These are phyloP conservation scores for Skeletonema costatum DNA, from an alignment of 108 stramenopile genomes.

Conservation along the genomic window DNA sequence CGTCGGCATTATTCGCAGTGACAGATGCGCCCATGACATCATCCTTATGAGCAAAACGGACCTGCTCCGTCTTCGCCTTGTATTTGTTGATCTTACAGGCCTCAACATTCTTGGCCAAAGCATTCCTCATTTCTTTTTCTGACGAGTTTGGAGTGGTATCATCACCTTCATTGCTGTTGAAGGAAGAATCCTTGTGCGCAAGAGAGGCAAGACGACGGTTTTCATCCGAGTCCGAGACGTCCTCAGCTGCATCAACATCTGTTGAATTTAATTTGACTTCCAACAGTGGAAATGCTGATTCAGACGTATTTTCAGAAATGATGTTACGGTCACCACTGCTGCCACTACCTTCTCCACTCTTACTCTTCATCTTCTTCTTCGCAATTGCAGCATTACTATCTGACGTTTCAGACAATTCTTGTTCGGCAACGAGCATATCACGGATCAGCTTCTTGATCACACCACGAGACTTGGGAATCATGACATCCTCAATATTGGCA, in stretches of 20 bases:
- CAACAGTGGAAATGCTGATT: constrained; percentile 8
- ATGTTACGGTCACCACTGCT: not conserved
- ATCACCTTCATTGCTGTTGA: constrained; percentile 17
- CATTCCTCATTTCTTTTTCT: constrained; percentile 54
- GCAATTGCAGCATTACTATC: not conserved
- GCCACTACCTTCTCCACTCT: not conserved
- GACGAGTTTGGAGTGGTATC: constrained; percentile 10
- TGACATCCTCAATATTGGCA: constrained; percentile 56
- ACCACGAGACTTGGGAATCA: constrained; percentile 64
- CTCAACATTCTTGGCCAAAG: constrained; percentile 55
- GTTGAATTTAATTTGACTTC: constrained; percentile 49
- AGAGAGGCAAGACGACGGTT: constrained; percentile 49
- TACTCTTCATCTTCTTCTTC: constrained; percentile 19
- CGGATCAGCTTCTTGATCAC: constrained; percentile 58
- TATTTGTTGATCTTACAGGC: constrained; percentile 58
- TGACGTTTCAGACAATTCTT: not conserved
- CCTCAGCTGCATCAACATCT: constrained; percentile 16
- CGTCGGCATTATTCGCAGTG: constrained; percentile 86
- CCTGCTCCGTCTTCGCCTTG: constrained; percentile 37
- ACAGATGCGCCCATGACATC: constrained; percentile 86
- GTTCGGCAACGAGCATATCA: constrained; percentile 35
- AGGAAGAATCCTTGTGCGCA: constrained; percentile 20
- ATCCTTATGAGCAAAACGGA: constrained; percentile 60
- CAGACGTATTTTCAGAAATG: not conserved
- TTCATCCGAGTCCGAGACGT: constrained; percentile 40